Evolutionary conservation across 495 filamentous ascomycete genomes (phyloP).

Genomic region (Daldinia grandis): DNA sequence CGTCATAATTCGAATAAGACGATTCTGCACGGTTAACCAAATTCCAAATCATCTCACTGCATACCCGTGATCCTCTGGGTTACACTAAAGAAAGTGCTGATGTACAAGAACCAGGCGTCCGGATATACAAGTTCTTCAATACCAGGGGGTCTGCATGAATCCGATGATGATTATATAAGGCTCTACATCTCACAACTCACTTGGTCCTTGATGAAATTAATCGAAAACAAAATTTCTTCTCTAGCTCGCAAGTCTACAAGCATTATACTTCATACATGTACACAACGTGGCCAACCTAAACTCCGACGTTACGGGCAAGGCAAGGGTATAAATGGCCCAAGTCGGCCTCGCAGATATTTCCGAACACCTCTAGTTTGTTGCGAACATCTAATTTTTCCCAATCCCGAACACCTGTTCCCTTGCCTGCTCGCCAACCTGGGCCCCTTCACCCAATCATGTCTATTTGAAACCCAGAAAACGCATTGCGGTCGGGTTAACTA

Average conservation of each 20-base stretch:
- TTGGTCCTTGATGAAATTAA: not conserved
- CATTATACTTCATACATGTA: constrained; percentile 1
- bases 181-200: not conserved
- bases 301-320: constrained; percentile 29
- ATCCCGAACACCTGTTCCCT: constrained; percentile 37
- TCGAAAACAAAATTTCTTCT: constrained; percentile 1
- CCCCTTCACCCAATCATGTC: constrained; percentile 18
- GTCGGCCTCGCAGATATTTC: constrained; percentile 24
- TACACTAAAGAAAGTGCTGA: not conserved
- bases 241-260: constrained; percentile 15
- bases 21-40: not conserved
- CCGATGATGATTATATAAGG: no score
- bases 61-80: not conserved
- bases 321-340: constrained; percentile 29
- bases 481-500: constrained; percentile 12
- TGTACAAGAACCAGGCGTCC: not conserved
- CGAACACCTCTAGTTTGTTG: constrained; percentile 27
- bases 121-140: not conserved
- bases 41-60: not conserved
- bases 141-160: no score
- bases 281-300: constrained; percentile 37
- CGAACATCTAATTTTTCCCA: constrained; percentile 35
- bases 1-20: not conserved
- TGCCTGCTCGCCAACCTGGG: constrained; percentile 21
- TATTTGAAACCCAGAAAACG: constrained; percentile 23